Evolutionary conservation across 2,329 filamentous ascomycete genomes (phyloP), one percentile per base, ranked within the genome.

Genomic region (Fusarium camptoceras): DNA sequence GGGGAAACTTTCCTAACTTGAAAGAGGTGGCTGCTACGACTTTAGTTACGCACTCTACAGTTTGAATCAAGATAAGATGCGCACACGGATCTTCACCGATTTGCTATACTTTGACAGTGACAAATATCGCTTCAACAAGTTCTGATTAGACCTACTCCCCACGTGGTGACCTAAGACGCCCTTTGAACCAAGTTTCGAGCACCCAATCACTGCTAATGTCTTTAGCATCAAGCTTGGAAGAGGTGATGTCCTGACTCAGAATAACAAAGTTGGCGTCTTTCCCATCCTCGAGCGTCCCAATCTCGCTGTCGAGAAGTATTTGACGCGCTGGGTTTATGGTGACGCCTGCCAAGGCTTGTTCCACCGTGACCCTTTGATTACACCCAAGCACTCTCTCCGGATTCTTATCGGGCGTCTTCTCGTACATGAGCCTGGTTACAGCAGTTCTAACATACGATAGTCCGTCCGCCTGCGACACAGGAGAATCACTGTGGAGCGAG

Each of bases 1-100:
- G 68, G 64, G 22, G 37, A 68, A 43, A 58, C 67, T 37, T 70
- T 68, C 68, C 68, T 57, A 37, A 46, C 22, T 37, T n/a, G 22
- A 18, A 22, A 2, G 10, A 54, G 6, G 9, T n/a, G 24, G 25
- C 7, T 11, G 18, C 34, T 11, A 37, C 34, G 3, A 37, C 2
- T 6, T 5, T 11, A 6, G 10, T 12, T 4, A n/a, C 34, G 34
- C 18, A n/a, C 5, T 18, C 8, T 30, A 5, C 12, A 30, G 3
- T 14, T 6, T 14, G 5, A 11, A 30, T 18, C 34, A 7, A 37
- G 18, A 37, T n/a, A 12, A 4, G 34, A 2, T 18, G 16, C 4
- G 2, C 16, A 34, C 16, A 10, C 3, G 3, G 16, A 34, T 10
- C 8, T 34, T 34, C 16, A 18, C 3, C 44, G 8, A 16, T n/a